Percentiles rank a stretch among this genome's conserved stretches.
Evolutionary conservation across 352 stramenopile species (phyloP).

Genomic region (Pythium volutum): DNA sequence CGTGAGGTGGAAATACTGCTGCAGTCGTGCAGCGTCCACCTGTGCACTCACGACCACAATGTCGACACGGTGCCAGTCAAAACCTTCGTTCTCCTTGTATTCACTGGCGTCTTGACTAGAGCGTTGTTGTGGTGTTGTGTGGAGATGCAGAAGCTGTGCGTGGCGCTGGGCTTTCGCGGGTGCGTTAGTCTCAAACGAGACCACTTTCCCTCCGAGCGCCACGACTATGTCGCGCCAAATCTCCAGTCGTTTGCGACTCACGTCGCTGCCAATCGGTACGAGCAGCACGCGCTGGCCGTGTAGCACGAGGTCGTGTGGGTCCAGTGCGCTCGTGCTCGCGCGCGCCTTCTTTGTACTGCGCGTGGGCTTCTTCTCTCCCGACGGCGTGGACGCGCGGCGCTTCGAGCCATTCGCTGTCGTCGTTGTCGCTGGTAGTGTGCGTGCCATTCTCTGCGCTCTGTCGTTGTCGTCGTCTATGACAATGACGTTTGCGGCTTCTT

Average conservation of each 20-base stretch:
- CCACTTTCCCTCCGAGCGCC: constrained; percentile 46
- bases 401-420: neutral
- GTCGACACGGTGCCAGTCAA: constrained; percentile 46
- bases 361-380: constrained; percentile 13
- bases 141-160: constrained; percentile 14
- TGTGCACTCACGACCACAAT: constrained; percentile 46
- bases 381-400: constrained; percentile 5
- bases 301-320: constrained; percentile 29
- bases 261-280: constrained; percentile 52
- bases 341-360: constrained; percentile 21
- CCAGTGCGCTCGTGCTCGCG: constrained; percentile 19
- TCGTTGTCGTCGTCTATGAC: neutral
- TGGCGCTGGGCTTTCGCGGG: constrained; percentile 13
- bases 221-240: constrained; percentile 60
- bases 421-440: neutral
- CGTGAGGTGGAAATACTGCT: constrained; percentile 27
- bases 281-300: constrained; percentile 42
- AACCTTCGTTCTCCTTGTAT: neutral
- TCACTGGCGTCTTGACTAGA: neutral
- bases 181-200: constrained; percentile 15
- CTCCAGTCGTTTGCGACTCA: constrained; percentile 60
- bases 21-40: constrained; percentile 36
- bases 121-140: neutral
- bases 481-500: neutral
- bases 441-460: constrained; percentile 4